Evolutionary conservation across 2,329 filamentous ascomycete genomes (phyloP).

Genomic region (Incumbomyces lentus): DNA sequence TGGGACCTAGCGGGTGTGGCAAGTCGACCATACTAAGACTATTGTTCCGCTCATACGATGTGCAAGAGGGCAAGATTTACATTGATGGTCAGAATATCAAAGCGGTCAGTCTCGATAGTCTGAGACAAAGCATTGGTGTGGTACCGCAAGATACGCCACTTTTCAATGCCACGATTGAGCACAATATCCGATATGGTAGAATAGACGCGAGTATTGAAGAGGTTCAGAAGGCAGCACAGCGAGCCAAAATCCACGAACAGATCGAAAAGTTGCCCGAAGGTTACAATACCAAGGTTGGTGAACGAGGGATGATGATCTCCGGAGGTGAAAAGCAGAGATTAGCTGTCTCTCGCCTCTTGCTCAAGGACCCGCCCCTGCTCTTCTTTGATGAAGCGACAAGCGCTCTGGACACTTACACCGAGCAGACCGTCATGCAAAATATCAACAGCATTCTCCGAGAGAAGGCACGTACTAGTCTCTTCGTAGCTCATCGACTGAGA

Average conservation of each 20-base stretch:
- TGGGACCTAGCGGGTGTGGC: conserved; percentile 89
- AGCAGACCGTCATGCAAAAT: conserved; percentile 79
- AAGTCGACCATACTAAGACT: conserved; percentile 89
- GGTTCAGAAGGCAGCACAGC: conserved; percentile 65
- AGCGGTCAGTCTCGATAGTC: conserved; percentile 67
- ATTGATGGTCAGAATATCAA: conserved; percentile 91
- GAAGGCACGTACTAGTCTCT: conserved; percentile 81
- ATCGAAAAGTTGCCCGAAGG: conserved; percentile 65
- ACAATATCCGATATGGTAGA: conserved; percentile 90
- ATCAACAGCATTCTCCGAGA: conserved; percentile 88
- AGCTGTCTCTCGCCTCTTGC: conserved; percentile 72
- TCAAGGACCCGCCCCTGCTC: conserved; percentile 74
- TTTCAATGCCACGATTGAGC: conserved; percentile 92
- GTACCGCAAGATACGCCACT: conserved; percentile 94
- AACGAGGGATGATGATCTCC: conserved; percentile 73
- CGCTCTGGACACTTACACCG: conserved; percentile 76
- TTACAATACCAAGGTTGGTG: conserved; percentile 78
- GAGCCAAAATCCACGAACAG: conserved; percentile 80
- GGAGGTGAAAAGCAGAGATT: conserved; percentile 89
- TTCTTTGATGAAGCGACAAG: conserved; percentile 86
- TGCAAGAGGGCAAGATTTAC: conserved; percentile 70
- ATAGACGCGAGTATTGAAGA: conserved; percentile 63
- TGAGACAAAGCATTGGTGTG: conserved; percentile 79
- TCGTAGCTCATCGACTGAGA: conserved; percentile 81
- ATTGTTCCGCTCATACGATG: conserved; percentile 90